These are phyloP conservation scores for Schwanniomyces polymorphus DNA, from an alignment of 805 yeast genomes.

Conservation along the genomic window DNA sequence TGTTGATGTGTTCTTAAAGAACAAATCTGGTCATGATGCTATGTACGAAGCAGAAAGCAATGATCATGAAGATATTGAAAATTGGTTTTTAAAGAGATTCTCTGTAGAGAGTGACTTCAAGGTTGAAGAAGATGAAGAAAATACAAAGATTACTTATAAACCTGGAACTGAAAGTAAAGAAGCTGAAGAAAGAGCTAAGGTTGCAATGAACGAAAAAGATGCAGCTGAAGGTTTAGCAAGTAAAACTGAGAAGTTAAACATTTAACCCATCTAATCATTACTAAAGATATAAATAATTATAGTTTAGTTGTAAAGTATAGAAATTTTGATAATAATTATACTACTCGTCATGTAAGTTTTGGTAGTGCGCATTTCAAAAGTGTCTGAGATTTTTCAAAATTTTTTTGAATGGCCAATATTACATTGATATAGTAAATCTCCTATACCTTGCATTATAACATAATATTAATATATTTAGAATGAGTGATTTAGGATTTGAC, in stretches of 20 bases:
- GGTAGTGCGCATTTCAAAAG: background rate
- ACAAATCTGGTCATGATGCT: constrained; percentile 75
- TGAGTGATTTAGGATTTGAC: constrained; percentile 66
- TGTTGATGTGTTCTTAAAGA: constrained; percentile 81
- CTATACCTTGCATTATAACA: constrained; percentile 1
- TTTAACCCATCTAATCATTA: constrained; percentile 8
- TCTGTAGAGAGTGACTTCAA: constrained; percentile 59
- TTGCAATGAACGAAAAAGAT: constrained; percentile 47
- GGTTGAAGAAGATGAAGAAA: constrained; percentile 41
- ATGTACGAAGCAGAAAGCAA: constrained; percentile 87
- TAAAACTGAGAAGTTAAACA: constrained; percentile 26
- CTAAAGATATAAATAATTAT: background rate
- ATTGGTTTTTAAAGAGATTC: constrained; percentile 70
- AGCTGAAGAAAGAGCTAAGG: constrained; percentile 35
- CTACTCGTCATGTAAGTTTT: background rate
- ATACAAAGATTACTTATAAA: constrained; percentile 43
- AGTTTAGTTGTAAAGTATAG: background rate
- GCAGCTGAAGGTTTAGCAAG: constrained; percentile 38
- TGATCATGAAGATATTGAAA: constrained; percentile 73
- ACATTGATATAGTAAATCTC: background rate
- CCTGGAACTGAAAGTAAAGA: constrained; percentile 45
- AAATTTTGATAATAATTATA: background rate
- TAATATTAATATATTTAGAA: constrained; percentile 11
- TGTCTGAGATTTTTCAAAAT: background rate
- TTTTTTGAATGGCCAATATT: background rate